phyloP scores from a whole-genome alignment of 106 monocot species.

The Acorus gramineus region DNA sequence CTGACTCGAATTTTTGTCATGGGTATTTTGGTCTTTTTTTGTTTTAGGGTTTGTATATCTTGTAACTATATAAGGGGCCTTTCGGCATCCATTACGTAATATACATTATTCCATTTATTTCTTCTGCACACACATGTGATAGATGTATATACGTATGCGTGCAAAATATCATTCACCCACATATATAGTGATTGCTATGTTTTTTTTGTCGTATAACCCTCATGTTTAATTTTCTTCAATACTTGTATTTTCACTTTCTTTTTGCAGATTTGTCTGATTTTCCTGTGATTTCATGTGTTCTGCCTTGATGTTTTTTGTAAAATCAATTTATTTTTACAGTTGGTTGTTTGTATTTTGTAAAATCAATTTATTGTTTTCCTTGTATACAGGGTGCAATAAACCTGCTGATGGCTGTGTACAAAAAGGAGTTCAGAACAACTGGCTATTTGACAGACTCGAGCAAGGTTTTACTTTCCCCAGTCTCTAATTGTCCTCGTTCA shows the following conservation, averaged over 20 bases:
- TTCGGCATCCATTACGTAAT: too few relatives aligned
- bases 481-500: not conserved
- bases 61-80: too few relatives aligned
- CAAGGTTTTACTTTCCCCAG: slow-evolving; percentile 30
- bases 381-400: slow-evolving; percentile 77
- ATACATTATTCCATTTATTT: too few relatives aligned
- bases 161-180: too few relatives aligned
- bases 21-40: too few relatives aligned
- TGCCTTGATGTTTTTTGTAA: too few relatives aligned
- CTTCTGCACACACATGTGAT: too few relatives aligned
- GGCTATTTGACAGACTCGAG: slow-evolving; percentile 82
- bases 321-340: not conserved
- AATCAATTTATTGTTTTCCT: not conserved
- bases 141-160: too few relatives aligned
- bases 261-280: not conserved
- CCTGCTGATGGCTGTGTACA: slow-evolving; percentile 83
- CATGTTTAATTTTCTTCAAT: not conserved
- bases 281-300: not conserved
- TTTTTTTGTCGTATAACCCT: too few relatives aligned
- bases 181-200: too few relatives aligned
- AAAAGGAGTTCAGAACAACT: slow-evolving; percentile 70
- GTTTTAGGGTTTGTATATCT: too few relatives aligned
- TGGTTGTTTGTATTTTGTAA: not conserved
- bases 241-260: not conserved
- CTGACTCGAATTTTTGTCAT: too few relatives aligned